Evolutionary conservation across 257 asterid species (phyloP), one percentile per base, ranked within the genome.

Genomic region (Agastache rugosa): DNA sequence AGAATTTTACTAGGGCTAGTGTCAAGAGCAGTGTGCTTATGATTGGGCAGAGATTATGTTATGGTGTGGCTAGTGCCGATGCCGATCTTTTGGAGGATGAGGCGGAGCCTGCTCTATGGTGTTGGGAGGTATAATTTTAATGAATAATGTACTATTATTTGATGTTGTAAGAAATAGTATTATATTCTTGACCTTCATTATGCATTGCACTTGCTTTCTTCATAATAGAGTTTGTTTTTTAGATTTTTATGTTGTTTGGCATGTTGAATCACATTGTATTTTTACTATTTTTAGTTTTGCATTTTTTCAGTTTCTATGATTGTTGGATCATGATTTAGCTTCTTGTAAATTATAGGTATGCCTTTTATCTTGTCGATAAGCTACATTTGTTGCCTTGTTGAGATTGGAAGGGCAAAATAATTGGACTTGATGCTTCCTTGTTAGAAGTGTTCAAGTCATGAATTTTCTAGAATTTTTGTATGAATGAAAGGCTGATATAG

Each of bases 61-160:
- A 93, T 68, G 98, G 98, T 47, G 77, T 84, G 11, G 65, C 81
- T 8, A 42, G 79, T 62, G 83, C 77, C 2, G 96, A 93, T 77
- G 90, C 97, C 31, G 96, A 93, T 81, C 76, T 87, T 31, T 84
- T 93, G 84, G 97, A 93, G 84, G 96, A 91, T 73, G 96, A 85
- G 35, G 77, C 86, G 2, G 96, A 85, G 63, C 64, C 77, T 64
- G 90, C 93, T 58, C 92, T 91, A 20, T 93, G 97, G 96, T 91
- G 89, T 60, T 93, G 98, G 98, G 98, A 93, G 98, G 98, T 93
- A 53, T 41, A 66, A 12, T 12, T 75, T 60, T 31, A 9, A 35
- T 9, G 48, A 14, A 6, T 17, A 14, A 6, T 17, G 19, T 14
- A 4, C 20, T 22, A 8, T 39, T 44, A 53, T 20, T 6, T 66